These are phyloP conservation scores for Alopecurus myosuroides DNA, from an alignment of 176 grass and related monocot genomes.

Conservation along the genomic window DNA sequence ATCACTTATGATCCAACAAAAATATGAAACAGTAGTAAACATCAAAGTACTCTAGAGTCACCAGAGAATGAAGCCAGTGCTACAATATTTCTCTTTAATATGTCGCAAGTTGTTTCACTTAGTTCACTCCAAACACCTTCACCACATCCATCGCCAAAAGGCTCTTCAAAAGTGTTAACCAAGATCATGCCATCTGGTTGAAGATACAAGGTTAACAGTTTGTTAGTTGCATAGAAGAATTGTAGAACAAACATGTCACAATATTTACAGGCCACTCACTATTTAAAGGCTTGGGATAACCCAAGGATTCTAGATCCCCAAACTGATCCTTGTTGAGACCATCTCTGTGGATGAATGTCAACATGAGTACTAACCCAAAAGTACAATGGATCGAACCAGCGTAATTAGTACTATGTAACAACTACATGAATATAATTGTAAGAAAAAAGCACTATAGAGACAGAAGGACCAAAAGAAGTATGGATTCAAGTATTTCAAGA, in stretches of 20 bases:
- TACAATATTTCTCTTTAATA: not conserved
- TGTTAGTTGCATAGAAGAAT: not conserved
- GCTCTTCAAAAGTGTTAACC: constrained; percentile 9
- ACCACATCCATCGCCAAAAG: not conserved
- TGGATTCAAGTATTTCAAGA: not conserved
- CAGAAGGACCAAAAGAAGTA: not conserved
- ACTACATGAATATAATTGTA: not conserved
- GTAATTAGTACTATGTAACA: not conserved
- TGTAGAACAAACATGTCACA: not conserved
- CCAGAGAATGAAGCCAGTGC: constrained; percentile 7
- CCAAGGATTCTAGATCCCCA: constrained; percentile 1
- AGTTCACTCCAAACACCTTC: not conserved
- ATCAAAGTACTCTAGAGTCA: not conserved
- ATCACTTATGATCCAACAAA: not conserved
- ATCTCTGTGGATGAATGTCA: not conserved
- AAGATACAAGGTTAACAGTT: not conserved
- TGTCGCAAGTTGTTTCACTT: not conserved
- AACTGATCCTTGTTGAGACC: not conserved
- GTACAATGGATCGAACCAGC: not conserved
- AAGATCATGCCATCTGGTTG: constrained; percentile 11
- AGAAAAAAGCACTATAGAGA: not conserved
- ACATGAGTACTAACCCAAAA: not conserved
- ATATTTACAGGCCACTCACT: not conserved
- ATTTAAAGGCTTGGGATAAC: not conserved
- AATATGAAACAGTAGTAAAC: not conserved